Evolutionary conservation across 1,284 basidiomycete genomes (phyloP).

Genomic region (Sphaerobolus stellatus): DNA sequence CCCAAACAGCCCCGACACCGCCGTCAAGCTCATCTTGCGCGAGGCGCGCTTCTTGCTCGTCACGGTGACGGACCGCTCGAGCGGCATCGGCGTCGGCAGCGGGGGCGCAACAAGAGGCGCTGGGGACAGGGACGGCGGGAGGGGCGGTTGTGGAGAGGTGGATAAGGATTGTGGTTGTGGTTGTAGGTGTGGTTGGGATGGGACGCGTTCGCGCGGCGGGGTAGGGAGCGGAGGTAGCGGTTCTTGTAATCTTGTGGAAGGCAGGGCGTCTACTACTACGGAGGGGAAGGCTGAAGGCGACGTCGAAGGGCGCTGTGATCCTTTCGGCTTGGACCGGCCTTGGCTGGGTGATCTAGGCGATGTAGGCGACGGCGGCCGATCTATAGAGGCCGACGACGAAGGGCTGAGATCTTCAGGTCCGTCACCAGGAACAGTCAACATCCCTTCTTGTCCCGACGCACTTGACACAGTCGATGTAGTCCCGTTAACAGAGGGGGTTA

Average conservation of each 20-base stretch:
- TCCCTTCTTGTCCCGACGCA: not conserved
- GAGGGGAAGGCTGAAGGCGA: not conserved
- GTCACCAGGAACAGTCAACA: too few species aligned
- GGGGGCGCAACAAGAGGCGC: not conserved
- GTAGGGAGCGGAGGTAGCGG: not conserved
- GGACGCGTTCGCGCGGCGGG: not conserved
- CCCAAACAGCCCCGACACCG: slow-evolving; percentile 60
- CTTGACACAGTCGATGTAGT: not conserved
- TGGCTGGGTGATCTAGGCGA: not conserved
- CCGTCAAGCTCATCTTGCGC: slow-evolving; percentile 68
- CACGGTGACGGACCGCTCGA: not conserved
- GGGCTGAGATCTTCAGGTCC: too few species aligned
- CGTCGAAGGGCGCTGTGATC: not conserved
- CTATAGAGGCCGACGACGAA: not conserved
- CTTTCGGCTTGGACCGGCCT: not conserved
- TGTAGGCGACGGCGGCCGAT: not conserved
- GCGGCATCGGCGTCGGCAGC: not conserved
- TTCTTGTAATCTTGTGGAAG: not conserved
- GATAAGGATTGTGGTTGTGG: not conserved
- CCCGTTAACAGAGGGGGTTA: not conserved
- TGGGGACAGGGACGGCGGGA: not conserved
- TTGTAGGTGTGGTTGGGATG: not conserved
- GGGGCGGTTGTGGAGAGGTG: not conserved
- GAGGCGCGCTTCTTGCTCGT: slow-evolving; percentile 41
- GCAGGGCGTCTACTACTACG: too few species aligned